These are phyloP conservation scores for Cladosporium sp. DNA, from an alignment of 2,329 filamentous ascomycete species.

Conservation along the genomic window DNA sequence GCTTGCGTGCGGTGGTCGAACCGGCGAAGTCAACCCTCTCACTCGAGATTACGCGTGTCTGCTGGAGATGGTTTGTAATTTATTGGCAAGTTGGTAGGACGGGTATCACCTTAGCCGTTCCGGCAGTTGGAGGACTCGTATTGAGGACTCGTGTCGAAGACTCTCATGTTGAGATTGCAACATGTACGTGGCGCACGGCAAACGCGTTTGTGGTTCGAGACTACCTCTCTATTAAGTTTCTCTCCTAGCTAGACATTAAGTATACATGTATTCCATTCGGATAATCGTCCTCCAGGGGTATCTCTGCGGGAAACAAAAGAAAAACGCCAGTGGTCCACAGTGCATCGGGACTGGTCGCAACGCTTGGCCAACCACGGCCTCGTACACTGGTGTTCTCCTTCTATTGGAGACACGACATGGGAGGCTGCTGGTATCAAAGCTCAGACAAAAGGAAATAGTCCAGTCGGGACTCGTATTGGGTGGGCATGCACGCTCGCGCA, in stretches of 20 bases:
- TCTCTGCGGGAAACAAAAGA: slow-evolving; percentile 6
- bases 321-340: background rate
- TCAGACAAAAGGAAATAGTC: slow-evolving; percentile 3
- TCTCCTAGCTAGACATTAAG: slow-evolving; percentile 10
- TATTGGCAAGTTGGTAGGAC: background rate
- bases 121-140: background rate
- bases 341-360: background rate
- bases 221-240: background rate
- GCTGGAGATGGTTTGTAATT: background rate
- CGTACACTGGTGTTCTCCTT: background rate
- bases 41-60: background rate
- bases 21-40: background rate
- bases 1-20: background rate
- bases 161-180: background rate
- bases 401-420: background rate
- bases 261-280: slow-evolving; percentile 1
- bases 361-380: background rate
- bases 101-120: background rate
- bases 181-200: background rate
- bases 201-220: background rate
- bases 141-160: too few species aligned
- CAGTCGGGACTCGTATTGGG: background rate
- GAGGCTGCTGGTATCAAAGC: background rate
- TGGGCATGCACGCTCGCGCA: background rate
- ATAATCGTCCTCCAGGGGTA: slow-evolving; percentile 11